Conservation (phyloP, 345 rosid genomes). For the Euphorbia pulcherrima region DNA sequence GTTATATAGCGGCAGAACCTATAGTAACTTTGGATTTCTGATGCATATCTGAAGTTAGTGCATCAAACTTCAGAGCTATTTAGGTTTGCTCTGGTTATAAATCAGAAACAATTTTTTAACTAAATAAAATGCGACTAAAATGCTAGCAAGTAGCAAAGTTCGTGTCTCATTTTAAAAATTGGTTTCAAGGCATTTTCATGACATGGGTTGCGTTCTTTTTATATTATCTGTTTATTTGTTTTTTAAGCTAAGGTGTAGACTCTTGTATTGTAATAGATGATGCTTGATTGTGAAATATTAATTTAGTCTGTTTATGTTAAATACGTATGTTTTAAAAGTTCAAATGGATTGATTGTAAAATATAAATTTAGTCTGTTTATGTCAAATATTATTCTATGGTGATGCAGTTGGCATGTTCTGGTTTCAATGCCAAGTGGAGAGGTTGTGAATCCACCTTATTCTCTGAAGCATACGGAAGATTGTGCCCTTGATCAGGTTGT, state of each 20-base stretch:
- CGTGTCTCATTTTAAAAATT: not conserved
- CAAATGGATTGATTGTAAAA: not conserved
- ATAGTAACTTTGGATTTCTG: not conserved
- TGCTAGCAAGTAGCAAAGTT: not conserved
- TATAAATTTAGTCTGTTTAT: slow-evolving; percentile 4
- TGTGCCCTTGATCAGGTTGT: slow-evolving; percentile 58
- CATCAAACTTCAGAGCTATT: not conserved
- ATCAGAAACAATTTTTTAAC: not conserved
- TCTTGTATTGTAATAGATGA: not conserved
- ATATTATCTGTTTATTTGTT: not conserved
- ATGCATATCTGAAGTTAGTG: not conserved
- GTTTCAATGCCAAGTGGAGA: slow-evolving; percentile 69
- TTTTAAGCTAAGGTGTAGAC: not conserved
- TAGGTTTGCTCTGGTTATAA: not conserved
- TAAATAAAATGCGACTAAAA: not conserved
- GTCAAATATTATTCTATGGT: slow-evolving; percentile 13
- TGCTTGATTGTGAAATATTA: slow-evolving; percentile 4
- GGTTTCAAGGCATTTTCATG: not conserved
- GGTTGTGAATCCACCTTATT: slow-evolving; percentile 67
- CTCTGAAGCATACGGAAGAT: slow-evolving; percentile 61
- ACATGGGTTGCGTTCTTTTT: not conserved
- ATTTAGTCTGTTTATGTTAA: not conserved
- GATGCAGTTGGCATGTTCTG: slow-evolving; percentile 68
- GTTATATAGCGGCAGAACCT: not conserved
- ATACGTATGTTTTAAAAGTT: too few relatives aligned